Evolutionary conservation across 352 stramenopile species (phyloP), one percentile per base, ranked within the genome.

Genomic region (Pythium sukuiense): DNA sequence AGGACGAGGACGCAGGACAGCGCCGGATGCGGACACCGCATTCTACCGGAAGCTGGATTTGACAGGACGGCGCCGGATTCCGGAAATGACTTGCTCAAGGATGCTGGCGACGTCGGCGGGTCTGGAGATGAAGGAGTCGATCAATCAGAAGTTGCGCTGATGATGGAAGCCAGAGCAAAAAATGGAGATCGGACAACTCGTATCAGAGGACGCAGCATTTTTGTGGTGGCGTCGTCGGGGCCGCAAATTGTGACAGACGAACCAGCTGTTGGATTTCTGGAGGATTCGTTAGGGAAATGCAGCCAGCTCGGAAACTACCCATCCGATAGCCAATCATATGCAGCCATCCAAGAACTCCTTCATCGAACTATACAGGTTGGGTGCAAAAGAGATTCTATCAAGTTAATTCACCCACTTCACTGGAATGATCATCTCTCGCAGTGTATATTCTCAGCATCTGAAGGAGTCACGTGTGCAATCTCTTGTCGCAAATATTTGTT

Each of bases 101-200:
- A 43, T 43, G 35, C 35, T 37, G 32, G 32, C 32, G 32, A 11
- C 35, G 35, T 18, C 8, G 3, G 35, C 8, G 8, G 41, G 45
- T 30, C n/a, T 18, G 20, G 45, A 27, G 20, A 52, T 30, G 20
- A n/a, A 20, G 18, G n/a, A 11, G n/a, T 52, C 35, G 20, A 24
- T 24, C 20, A 37, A 43, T 14, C 35, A 14, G 1, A 52, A 29
- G 45, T 52, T 29, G 45, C 7, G n/a, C n/a, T 12, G 20, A 52
- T 52, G 45, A 52, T 52, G 45, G 45, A 52, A 52, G 45, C 45
- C 45, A 52, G 45, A 14, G 45, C 8, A 29, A 12, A 52, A 52
- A 52, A 27, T 52, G 45, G 45, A n/a, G 45, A 29, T 30, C 45
- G 14, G 45, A 30, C 45, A 24, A 29, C 7, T 52, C 20, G 20